Evolutionary conservation across 306 rosid genomes (phyloP).

Genomic region (Crataegus laevigata): DNA sequence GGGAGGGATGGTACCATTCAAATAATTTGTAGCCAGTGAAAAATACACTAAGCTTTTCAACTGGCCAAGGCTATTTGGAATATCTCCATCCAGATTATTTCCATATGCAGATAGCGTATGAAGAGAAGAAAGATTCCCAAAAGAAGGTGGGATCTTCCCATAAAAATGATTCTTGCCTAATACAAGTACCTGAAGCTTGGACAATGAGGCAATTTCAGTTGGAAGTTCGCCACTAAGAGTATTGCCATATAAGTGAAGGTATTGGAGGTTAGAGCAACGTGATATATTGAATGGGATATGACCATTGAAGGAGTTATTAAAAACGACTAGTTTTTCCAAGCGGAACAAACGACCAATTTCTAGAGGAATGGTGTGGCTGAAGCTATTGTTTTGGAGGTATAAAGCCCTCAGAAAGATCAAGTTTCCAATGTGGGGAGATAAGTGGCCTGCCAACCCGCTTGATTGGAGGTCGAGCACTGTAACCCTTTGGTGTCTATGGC

Average conservation of each 20-base stretch:
- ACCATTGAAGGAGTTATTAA: conserved; percentile 12
- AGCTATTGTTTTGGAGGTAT: not conserved
- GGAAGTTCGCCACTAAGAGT: conserved; percentile 9
- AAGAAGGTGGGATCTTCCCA: conserved; percentile 18
- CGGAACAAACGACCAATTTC: conserved; percentile 14
- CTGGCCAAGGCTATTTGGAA: conserved; percentile 20
- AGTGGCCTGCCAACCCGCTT: too few species aligned
- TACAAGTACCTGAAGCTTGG: not conserved
- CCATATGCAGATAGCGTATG: not conserved
- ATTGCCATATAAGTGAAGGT: not conserved
- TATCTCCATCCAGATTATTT: conserved; percentile 16
- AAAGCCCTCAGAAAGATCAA: not conserved
- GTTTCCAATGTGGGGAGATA: conserved; percentile 17
- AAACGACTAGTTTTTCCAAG: not conserved
- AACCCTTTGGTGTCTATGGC: too few species aligned
- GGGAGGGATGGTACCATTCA: conserved; percentile 21
- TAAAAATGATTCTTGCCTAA: not conserved
- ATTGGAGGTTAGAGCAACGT: conserved; percentile 8
- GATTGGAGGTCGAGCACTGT: too few species aligned
- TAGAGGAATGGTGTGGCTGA: conserved; percentile 6
- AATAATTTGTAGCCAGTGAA: not conserved
- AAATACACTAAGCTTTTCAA: not conserved
- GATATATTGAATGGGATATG: conserved; percentile 9
- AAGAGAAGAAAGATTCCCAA: conserved; percentile 21
- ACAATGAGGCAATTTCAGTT: not conserved